phyloP scores from a whole-genome alignment of 2,329 filamentous ascomycete species.

The Xylaria sp. region DNA sequence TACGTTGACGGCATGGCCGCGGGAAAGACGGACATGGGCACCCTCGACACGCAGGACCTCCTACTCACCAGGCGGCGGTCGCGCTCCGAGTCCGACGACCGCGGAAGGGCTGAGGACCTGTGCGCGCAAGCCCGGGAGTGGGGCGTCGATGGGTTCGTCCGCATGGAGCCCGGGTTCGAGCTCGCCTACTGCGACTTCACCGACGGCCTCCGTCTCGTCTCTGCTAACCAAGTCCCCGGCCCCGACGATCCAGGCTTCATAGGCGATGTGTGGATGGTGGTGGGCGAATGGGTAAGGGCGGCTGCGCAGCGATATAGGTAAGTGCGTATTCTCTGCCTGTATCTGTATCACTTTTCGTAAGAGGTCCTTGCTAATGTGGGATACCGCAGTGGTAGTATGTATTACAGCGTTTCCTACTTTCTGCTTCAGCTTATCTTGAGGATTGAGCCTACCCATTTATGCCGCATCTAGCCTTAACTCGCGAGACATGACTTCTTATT shows the following conservation, averaged over 20 bases:
- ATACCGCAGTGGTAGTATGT: slow-evolving; percentile 34
- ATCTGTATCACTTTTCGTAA: too few species aligned
- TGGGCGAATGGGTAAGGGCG: slow-evolving; percentile 46
- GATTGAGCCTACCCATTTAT: too few species aligned
- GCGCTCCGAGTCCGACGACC: slow-evolving; percentile 45
- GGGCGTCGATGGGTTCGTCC: slow-evolving; percentile 46
- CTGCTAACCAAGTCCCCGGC: slow-evolving; percentile 36
- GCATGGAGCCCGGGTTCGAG: slow-evolving; percentile 73
- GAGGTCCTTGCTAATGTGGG: not conserved
- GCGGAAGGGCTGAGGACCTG: slow-evolving; percentile 53
- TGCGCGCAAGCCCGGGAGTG: slow-evolving; percentile 56
- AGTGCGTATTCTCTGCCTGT: slow-evolving; percentile 15
- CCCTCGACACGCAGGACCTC: slow-evolving; percentile 68
- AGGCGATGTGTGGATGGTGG: slow-evolving; percentile 1
- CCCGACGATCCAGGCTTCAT: slow-evolving; percentile 23
- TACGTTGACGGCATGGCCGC: slow-evolving; percentile 74
- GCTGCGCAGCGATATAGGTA: slow-evolving; percentile 48
- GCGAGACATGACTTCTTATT: too few species aligned
- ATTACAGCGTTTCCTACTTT: too few species aligned
- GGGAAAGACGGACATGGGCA: slow-evolving; percentile 66
- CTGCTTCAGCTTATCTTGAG: too few species aligned
- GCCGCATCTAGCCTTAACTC: too few species aligned
- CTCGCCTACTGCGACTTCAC: slow-evolving; percentile 49
- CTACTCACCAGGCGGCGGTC: slow-evolving; percentile 53
- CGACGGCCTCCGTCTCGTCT: slow-evolving; percentile 43